Percentiles rank a stretch among this genome's conserved stretches.
Evolutionary conservation across 2,329 filamentous ascomycete species (phyloP).

Genomic region (Cladosporium sp.): DNA sequence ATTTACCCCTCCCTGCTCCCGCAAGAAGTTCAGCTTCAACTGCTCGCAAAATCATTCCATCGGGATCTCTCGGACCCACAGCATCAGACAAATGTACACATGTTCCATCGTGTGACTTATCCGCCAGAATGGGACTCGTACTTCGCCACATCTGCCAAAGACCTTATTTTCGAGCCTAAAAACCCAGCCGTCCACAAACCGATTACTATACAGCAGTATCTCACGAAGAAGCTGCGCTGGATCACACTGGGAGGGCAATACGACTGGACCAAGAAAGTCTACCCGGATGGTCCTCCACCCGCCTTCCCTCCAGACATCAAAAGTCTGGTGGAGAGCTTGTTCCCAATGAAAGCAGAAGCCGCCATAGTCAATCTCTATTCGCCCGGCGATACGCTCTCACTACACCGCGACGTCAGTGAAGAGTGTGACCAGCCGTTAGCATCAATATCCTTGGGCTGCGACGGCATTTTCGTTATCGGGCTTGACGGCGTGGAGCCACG

Average conservation of each 20-base stretch:
- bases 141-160: slow-evolving; percentile 47
- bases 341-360: slow-evolving; percentile 80
- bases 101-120: slow-evolving; percentile 74
- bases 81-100: slow-evolving; percentile 88
- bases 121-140: slow-evolving; percentile 50
- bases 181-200: slow-evolving; percentile 73
- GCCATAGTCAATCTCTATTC: slow-evolving; percentile 94
- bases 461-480: slow-evolving; percentile 83
- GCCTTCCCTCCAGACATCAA: slow-evolving; percentile 74
- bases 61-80: slow-evolving; percentile 69
- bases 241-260: slow-evolving; percentile 93
- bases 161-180: slow-evolving; percentile 54
- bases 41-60: slow-evolving; percentile 76
- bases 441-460: slow-evolving; percentile 86
- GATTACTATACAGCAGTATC: slow-evolving; percentile 66
- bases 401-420: slow-evolving; percentile 94
- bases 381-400: slow-evolving; percentile 84
- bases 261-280: slow-evolving; percentile 87
- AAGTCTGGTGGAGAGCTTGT: slow-evolving; percentile 65
- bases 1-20: slow-evolving; percentile 76
- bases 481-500: slow-evolving; percentile 52
- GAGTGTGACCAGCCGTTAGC: slow-evolving; percentile 74
- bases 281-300: slow-evolving; percentile 68
- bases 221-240: slow-evolving; percentile 85
- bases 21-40: slow-evolving; percentile 62